A percentile compares a stretch with the other conserved stretches of the same genome.
These are phyloP conservation scores for Cryptococcus wingfieldii DNA, from an alignment of 1,284 basidiomycete species.

Conservation along the genomic window DNA sequence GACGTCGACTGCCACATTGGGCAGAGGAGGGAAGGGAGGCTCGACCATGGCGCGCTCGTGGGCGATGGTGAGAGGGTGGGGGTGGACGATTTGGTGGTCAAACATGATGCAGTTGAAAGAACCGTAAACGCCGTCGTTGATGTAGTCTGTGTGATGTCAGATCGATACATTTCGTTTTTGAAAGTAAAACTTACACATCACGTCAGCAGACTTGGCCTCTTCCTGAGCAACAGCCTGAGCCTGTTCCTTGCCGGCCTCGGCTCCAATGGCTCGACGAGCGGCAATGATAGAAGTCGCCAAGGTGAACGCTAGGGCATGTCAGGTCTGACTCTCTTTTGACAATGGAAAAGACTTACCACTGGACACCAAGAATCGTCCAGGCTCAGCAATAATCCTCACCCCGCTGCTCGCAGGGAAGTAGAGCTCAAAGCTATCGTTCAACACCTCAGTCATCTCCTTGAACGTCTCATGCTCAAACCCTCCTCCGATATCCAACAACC, in stretches of 20 bases:
- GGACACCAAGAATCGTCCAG: conserved; percentile 90
- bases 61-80: conserved; percentile 64
- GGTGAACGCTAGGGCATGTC: conserved; percentile 63
- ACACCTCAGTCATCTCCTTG: conserved; percentile 69
- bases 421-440: conserved; percentile 67
- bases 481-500: conserved; percentile 86
- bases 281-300: conserved; percentile 94
- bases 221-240: conserved; percentile 15
- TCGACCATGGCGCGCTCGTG: conserved; percentile 30
- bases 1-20: conserved; percentile 44
- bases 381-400: conserved; percentile 90
- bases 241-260: conserved; percentile 8
- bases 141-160: conserved; percentile 66
- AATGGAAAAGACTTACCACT: conserved; percentile 43
- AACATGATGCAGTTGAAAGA: conserved; percentile 97
- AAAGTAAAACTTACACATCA: conserved; percentile 48
- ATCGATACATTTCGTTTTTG: conserved; percentile 5
- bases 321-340: neutral
- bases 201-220: conserved; percentile 47
- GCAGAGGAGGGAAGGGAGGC: conserved; percentile 47
- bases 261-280: conserved; percentile 56
- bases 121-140: conserved; percentile 97
- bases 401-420: conserved; percentile 76
- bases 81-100: conserved; percentile 82
- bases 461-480: conserved; percentile 92